Evolutionary conservation across 2,329 filamentous ascomycete genomes (phyloP).

Genomic region (Didymella lethalis): DNA sequence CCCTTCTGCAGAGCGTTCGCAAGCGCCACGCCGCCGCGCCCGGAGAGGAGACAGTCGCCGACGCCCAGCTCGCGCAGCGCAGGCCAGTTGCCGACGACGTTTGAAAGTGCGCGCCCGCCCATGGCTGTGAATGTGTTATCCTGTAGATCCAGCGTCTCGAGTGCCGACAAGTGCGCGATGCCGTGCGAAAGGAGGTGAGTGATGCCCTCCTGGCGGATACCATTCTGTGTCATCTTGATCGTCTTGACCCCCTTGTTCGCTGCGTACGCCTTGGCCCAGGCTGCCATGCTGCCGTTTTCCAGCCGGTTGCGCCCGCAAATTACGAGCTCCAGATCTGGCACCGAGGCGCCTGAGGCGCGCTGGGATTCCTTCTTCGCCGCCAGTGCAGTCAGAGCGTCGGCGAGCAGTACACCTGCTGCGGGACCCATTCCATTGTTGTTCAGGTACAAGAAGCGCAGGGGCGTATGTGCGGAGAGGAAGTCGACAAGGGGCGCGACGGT

Average conservation of each 20-base stretch:
- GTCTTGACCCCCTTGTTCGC: constrained; percentile 81
- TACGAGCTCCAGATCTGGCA: constrained; percentile 91
- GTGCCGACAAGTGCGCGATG: constrained; percentile 70
- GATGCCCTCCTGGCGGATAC: constrained; percentile 93
- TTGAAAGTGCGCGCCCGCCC: constrained; percentile 80
- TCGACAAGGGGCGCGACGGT: constrained; percentile 91
- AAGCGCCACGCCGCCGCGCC: constrained; percentile 77
- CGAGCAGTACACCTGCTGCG: constrained; percentile 86
- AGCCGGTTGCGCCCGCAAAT: constrained; percentile 95
- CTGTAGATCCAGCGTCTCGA: constrained; percentile 87
- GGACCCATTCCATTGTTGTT: constrained; percentile 99
- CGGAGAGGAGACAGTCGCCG: constrained; percentile 84
- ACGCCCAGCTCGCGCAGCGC: constrained; percentile 83
- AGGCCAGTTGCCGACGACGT: constrained; percentile 76
- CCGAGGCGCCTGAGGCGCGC: constrained; percentile 67
- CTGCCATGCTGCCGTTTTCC: constrained; percentile 94
- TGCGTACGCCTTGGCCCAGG: constrained; percentile 88
- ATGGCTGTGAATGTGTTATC: constrained; percentile 94
- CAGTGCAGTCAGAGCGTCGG: constrained; percentile 83
- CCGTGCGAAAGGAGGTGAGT: constrained; percentile 80
- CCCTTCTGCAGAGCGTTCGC: constrained; percentile 76
- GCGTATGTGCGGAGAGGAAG: constrained; percentile 87
- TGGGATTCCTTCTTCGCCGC: constrained; percentile 84
- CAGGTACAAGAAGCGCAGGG: constrained; percentile 90
- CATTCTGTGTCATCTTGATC: constrained; percentile 98